Percentiles rank a stretch among this genome's conserved stretches.
Conservation (phyloP, 257 asterid species). For the Nicotiana paniculata region DNA sequence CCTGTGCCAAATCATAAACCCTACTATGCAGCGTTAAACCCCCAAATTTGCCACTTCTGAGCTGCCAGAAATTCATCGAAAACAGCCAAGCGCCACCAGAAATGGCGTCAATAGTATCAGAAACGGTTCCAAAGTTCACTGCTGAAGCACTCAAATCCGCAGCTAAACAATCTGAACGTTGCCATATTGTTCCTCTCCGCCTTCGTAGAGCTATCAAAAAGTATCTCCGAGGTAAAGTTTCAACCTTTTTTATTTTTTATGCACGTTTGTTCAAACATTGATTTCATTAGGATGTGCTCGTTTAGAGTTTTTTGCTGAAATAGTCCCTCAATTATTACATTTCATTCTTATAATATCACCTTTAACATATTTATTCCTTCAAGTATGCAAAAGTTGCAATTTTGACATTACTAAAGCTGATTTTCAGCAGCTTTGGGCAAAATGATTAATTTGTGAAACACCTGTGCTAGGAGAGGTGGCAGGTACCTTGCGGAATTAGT, state of each 20-base stretch:
- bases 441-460: no score
- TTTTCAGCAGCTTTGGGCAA: no score
- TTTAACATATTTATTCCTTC: no score
- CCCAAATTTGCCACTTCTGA: not conserved
- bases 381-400: no score
- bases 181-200: conserved; percentile 60
- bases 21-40: no score
- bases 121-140: conserved; percentile 68
- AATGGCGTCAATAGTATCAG: conserved; percentile 61
- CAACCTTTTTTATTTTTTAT: not conserved
- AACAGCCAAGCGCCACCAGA: not conserved
- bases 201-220: conserved; percentile 79
- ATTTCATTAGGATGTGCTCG: not conserved
- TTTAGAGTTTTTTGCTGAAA: no score
- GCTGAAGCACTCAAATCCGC: conserved; percentile 81
- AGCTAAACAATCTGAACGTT: conserved; percentile 77
- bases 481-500: no score
- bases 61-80: not conserved
- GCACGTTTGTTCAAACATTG: not conserved
- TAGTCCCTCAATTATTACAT: no score
- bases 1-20: no score
- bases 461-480: no score
- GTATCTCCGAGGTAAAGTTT: conserved; percentile 50
- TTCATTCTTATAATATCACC: no score
- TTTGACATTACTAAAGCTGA: no score